Conservation (phyloP, 805 yeast genomes). For the Kregervanrija delftensis region DNA sequence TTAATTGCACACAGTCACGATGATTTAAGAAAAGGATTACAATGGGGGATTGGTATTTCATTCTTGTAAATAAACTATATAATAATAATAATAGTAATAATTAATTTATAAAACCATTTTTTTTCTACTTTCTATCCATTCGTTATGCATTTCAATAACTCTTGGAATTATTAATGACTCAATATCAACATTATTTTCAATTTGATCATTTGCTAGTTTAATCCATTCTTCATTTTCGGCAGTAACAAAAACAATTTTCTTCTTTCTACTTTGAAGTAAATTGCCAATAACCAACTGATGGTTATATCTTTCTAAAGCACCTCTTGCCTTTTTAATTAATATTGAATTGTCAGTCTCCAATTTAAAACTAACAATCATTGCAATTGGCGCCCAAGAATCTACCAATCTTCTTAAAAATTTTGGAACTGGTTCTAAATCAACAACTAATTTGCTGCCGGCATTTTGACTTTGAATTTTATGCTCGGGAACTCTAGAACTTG, state of each 20-base stretch:
- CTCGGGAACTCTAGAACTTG: constrained; percentile 76
- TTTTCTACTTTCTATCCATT: constrained; percentile 44
- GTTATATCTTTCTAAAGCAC: constrained; percentile 76
- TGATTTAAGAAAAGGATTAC: constrained; percentile 43
- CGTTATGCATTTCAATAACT: constrained; percentile 55
- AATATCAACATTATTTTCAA: constrained; percentile 44
- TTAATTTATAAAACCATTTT: constrained; percentile 18
- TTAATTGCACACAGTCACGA: constrained; percentile 38
- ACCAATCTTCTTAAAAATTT: constrained; percentile 84
- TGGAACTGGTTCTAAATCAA: constrained; percentile 93
- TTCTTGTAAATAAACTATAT: constrained; percentile 32
- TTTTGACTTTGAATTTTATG: constrained; percentile 90
- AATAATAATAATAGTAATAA: neutral
- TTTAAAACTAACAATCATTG: constrained; percentile 92
- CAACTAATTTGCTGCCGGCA: constrained; percentile 63
- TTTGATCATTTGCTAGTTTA: constrained; percentile 36
- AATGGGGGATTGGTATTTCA: constrained; percentile 54
- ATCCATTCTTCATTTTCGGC: constrained; percentile 45
- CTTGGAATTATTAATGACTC: constrained; percentile 78
- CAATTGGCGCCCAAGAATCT: constrained; percentile 90
- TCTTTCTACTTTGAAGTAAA: constrained; percentile 78
- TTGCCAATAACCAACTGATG: constrained; percentile 96
- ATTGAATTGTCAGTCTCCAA: constrained; percentile 79
- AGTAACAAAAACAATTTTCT: constrained; percentile 80
- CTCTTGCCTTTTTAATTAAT: constrained; percentile 65